Conservation (phyloP, 805 yeast genomes). For the Saturnispora saitoi region DNA sequence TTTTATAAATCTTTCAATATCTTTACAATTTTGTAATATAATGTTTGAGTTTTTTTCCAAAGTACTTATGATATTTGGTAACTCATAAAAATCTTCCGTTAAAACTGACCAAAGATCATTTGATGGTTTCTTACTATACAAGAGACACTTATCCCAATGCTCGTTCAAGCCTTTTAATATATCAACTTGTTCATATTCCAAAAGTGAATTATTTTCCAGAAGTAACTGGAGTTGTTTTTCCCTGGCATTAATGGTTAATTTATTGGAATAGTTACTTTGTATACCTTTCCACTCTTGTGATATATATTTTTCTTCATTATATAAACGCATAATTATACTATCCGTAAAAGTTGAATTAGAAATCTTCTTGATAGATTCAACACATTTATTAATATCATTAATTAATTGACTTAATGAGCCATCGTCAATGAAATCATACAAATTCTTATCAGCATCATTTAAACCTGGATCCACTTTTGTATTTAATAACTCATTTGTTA, state of each 20-base stretch:
- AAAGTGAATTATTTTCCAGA: conserved; percentile 34
- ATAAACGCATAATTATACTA: conserved; percentile 21
- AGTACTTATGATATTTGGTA: conserved; percentile 47
- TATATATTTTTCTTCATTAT: conserved; percentile 21
- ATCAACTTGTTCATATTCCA: conserved; percentile 64
- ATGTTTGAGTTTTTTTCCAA: conserved; percentile 31
- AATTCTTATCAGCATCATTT: conserved; percentile 7
- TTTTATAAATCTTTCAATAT: conserved; percentile 18
- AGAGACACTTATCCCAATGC: conserved; percentile 73
- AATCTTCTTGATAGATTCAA: conserved; percentile 25
- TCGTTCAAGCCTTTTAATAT: conserved; percentile 63
- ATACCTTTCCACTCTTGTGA: conserved; percentile 16
- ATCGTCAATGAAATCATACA: conserved; percentile 44
- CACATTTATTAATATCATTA: conserved; percentile 22
- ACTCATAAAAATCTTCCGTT: conserved; percentile 44
- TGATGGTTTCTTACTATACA: conserved; percentile 30
- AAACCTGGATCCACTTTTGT: conserved; percentile 31
- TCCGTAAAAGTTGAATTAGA: conserved; percentile 22
- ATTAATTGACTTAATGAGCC: conserved; percentile 30
- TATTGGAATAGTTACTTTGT: conserved; percentile 15
- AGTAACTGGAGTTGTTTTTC: conserved; percentile 20
- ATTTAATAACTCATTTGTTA: conserved; percentile 28
- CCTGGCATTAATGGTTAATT: conserved; percentile 12
- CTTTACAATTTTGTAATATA: conserved; percentile 24
- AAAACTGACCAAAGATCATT: conserved; percentile 38